Percentiles rank a stretch among this genome's conserved stretches.
phyloP scores from a whole-genome alignment of 257 asterid genomes.

The Solanum corneliomulleri region DNA sequence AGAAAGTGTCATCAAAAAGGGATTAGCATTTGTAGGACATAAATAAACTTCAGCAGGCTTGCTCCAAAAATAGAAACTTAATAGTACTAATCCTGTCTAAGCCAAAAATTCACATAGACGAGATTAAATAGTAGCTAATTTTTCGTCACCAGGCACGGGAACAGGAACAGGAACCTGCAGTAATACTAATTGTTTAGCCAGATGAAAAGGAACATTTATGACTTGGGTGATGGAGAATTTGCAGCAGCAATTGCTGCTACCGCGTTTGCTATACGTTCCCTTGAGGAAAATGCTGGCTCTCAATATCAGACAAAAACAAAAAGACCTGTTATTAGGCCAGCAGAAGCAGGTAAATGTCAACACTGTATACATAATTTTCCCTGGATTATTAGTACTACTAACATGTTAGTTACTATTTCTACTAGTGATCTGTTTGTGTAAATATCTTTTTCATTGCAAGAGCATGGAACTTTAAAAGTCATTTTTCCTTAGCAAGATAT shows the following conservation, averaged over 20 bases:
- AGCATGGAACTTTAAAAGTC: background rate
- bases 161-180: background rate
- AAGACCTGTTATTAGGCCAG: constrained; percentile 19
- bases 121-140: background rate
- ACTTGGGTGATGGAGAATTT: constrained; percentile 22
- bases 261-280: constrained; percentile 42
- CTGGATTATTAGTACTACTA: background rate
- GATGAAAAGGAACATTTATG: constrained; percentile 7
- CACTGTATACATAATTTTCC: background rate
- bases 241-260: constrained; percentile 63
- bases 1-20: background rate
- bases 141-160: background rate
- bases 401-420: background rate
- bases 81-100: background rate
- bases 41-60: background rate
- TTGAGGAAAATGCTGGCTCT: constrained; percentile 10
- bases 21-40: background rate
- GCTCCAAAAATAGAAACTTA: background rate
- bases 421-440: background rate
- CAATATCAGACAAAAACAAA: constrained; percentile 10
- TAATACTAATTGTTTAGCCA: background rate
- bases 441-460: background rate
- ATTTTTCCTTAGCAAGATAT: background rate
- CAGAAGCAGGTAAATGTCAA: constrained; percentile 11
- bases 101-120: background rate